These are phyloP conservation scores for Cordyceps tenuipes DNA, from an alignment of 2,329 filamentous ascomycete species.

Conservation along the genomic window DNA sequence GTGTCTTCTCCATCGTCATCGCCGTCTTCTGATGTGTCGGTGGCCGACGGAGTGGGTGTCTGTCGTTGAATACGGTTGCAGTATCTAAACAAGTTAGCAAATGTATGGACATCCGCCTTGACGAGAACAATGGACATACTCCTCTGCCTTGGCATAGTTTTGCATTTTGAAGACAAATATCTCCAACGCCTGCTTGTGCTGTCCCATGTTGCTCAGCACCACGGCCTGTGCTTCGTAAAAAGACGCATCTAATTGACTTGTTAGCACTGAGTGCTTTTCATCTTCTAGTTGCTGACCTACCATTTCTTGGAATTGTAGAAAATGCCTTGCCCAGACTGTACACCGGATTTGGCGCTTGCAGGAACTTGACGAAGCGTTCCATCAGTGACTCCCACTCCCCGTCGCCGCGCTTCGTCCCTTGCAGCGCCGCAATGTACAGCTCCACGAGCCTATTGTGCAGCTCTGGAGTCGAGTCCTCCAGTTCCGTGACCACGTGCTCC, in stretches of 20 bases:
- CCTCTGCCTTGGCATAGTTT: constrained; percentile 83
- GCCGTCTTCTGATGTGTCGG: constrained; percentile 20
- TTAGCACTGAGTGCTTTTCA: constrained; percentile 11
- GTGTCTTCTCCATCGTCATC: constrained; percentile 41
- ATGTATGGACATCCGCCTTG: neutral
- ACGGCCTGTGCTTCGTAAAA: constrained; percentile 90
- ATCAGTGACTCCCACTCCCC: constrained; percentile 51
- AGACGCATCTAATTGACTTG: constrained; percentile 51
- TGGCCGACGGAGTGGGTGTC: constrained; percentile 34
- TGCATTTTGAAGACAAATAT: constrained; percentile 95
- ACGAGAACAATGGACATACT: constrained; percentile 46
- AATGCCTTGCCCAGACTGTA: constrained; percentile 78
- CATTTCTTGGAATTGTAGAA: constrained; percentile 67
- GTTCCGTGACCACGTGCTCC: constrained; percentile 82
- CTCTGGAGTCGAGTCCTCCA: constrained; percentile 75
- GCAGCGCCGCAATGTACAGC: constrained; percentile 53
- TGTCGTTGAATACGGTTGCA: constrained; percentile 77
- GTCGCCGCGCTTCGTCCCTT: constrained; percentile 32
- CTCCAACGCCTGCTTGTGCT: constrained; percentile 90
- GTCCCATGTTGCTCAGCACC: constrained; percentile 87
- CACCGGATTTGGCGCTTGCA: constrained; percentile 61
- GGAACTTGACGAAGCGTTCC: constrained; percentile 62
- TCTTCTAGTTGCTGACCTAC: constrained; percentile 36
- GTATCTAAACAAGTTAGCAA: constrained; percentile 45
- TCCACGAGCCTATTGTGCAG: constrained; percentile 81